Evolutionary conservation across 768 basidiomycete genomes (phyloP).

Genomic region (Lactarius evosmus): DNA sequence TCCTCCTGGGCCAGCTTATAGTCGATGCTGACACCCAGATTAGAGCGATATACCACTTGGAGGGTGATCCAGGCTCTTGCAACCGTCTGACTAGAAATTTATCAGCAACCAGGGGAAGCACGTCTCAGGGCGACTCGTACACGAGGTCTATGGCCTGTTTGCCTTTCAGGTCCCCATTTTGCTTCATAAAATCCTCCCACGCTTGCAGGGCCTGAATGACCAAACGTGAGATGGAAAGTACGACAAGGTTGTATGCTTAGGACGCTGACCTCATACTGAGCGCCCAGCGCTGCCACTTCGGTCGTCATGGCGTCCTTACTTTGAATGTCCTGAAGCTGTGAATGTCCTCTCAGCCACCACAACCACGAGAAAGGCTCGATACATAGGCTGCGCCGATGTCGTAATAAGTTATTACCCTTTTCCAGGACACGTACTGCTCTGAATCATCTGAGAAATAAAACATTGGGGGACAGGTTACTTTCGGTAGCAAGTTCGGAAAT

Average conservation of each 20-base stretch:
- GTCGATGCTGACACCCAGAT: constrained; percentile 5
- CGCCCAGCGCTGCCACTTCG: constrained; percentile 1
- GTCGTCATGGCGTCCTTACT: constrained; percentile 16
- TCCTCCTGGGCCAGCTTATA: constrained; percentile 4
- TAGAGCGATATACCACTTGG: constrained; percentile 4
- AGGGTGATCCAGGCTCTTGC: constrained; percentile 12
- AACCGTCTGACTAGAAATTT: background rate
- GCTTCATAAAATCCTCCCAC: background rate
- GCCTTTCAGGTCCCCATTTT: background rate
- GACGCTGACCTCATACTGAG: constrained; percentile 21
- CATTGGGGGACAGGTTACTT: constrained; percentile 1
- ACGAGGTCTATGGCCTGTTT: constrained; percentile 11
- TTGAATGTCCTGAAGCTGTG: constrained; percentile 6
- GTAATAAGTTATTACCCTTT: background rate
- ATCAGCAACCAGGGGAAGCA: background rate
- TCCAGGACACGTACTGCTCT: constrained; percentile 16
- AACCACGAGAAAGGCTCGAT: no score
- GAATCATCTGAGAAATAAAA: constrained; percentile 17
- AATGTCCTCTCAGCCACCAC: background rate
- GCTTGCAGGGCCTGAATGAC: background rate
- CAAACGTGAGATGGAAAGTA: background rate
- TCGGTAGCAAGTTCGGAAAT: background rate
- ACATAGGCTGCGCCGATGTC: no score
- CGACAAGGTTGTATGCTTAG: no score
- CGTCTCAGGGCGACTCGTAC: background rate